A percentile compares a stretch with the other conserved stretches of the same genome.
Evolutionary conservation across 1,139 yeast genomes (phyloP).

Genomic region (Sugiyamaella castrensis): DNA sequence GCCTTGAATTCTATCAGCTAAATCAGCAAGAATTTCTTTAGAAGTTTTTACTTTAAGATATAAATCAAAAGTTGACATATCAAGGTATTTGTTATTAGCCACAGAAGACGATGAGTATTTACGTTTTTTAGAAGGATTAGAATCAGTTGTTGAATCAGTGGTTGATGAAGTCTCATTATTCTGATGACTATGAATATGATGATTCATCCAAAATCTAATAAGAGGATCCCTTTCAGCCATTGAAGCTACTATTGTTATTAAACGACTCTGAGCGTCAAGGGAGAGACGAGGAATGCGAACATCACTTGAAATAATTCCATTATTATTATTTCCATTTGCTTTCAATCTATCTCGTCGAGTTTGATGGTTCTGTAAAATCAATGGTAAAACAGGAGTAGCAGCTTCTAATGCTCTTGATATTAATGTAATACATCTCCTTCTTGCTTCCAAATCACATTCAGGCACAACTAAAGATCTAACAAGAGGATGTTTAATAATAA

Average conservation of each 20-base stretch:
- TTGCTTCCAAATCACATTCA: constrained; percentile 35
- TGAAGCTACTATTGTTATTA: constrained; percentile 24
- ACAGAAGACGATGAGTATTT: constrained; percentile 6
- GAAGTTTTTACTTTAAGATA: constrained; percentile 30
- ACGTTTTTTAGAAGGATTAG: constrained; percentile 2
- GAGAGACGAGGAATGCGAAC: constrained; percentile 16
- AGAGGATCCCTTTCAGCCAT: constrained; percentile 29
- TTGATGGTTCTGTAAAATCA: constrained; percentile 29
- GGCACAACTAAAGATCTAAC: constrained; percentile 34
- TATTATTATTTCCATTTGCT: neutral
- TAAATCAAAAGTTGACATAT: constrained; percentile 26
- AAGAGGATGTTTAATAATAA: constrained; percentile 32
- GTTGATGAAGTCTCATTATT: constrained; percentile 3
- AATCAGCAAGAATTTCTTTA: constrained; percentile 31
- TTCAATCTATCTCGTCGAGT: constrained; percentile 13
- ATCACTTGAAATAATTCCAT: neutral
- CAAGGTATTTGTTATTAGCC: constrained; percentile 7
- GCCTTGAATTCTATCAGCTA: constrained; percentile 36
- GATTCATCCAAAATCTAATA: constrained; percentile 30
- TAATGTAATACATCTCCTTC: constrained; percentile 32
- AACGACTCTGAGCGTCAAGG: constrained; percentile 26
- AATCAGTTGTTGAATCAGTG: neutral
- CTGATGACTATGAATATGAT: constrained; percentile 19
- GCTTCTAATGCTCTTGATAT: constrained; percentile 30
- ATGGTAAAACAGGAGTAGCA: constrained; percentile 33